Conservation (phyloP, 2,329 filamentous ascomycete species). For the Pestalotiopsis sp. region DNA sequence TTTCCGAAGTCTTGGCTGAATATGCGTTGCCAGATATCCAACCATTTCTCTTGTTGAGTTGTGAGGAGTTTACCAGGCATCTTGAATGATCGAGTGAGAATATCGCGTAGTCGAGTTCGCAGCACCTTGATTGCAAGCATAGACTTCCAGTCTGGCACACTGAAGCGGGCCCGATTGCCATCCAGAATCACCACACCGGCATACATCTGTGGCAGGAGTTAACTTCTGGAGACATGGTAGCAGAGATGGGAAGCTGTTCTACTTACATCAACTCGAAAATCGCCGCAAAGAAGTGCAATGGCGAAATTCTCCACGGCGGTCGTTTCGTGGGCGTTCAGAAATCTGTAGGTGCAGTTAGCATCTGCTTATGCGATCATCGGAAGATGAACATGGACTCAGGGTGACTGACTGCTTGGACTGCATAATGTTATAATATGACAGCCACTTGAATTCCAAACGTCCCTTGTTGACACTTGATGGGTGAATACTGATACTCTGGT, state of each 20-base stretch:
- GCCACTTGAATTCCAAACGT: slow-evolving; percentile 68
- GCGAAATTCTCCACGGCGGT: slow-evolving; percentile 79
- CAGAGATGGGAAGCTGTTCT: not conserved
- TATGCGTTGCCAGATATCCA: slow-evolving; percentile 72
- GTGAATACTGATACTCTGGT: slow-evolving; percentile 84
- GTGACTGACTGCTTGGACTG: slow-evolving; percentile 73
- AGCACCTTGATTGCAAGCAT: slow-evolving; percentile 87
- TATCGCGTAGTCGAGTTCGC: slow-evolving; percentile 70
- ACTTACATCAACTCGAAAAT: slow-evolving; percentile 79
- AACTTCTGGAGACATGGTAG: not conserved
- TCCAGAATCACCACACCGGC: slow-evolving; percentile 85
- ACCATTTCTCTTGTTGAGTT: slow-evolving; percentile 70
- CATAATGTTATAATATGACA: slow-evolving; percentile 98
- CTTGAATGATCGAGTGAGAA: slow-evolving; percentile 71
- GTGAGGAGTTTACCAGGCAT: slow-evolving; percentile 62
- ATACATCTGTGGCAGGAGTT: slow-evolving; percentile 62
- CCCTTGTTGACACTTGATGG: slow-evolving; percentile 87
- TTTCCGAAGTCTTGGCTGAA: slow-evolving; percentile 49
- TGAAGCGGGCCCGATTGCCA: slow-evolving; percentile 82
- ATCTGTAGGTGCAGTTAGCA: slow-evolving; percentile 39
- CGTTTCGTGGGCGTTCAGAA: slow-evolving; percentile 89
- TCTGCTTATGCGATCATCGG: slow-evolving; percentile 5
- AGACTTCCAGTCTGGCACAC: slow-evolving; percentile 84
- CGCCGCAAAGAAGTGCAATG: slow-evolving; percentile 81
- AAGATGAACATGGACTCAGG: too few species aligned